These are phyloP conservation scores for Blastobotrys americana DNA, from an alignment of 805 yeast species.

Conservation along the genomic window DNA sequence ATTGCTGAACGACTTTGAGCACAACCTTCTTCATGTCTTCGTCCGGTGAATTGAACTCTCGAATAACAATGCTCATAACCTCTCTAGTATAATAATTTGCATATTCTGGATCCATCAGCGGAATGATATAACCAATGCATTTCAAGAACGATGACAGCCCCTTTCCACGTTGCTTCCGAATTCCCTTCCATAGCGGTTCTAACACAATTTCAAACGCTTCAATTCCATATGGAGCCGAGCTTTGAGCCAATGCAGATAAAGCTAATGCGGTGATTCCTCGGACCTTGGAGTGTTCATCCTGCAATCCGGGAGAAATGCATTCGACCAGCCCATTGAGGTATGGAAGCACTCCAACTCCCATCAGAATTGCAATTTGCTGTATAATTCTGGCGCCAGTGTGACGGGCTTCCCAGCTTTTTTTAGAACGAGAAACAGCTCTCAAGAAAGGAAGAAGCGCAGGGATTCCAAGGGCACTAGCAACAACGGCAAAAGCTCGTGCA, in stretches of 20 bases:
- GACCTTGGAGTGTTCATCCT: conserved; percentile 62
- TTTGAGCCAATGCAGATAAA: conserved; percentile 67
- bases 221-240: conserved; percentile 80
- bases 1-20: conserved; percentile 56
- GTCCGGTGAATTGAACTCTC: conserved; percentile 77
- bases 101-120: conserved; percentile 80
- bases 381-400: conserved; percentile 74
- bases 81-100: conserved; percentile 72
- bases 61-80: conserved; percentile 53
- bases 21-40: conserved; percentile 80
- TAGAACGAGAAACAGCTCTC: conserved; percentile 68
- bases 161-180: conserved; percentile 68
- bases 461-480: conserved; percentile 72
- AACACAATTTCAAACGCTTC: conserved; percentile 72
- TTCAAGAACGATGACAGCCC: conserved; percentile 66
- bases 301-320: conserved; percentile 50
- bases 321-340: conserved; percentile 57
- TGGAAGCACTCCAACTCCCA: conserved; percentile 73
- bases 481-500: conserved; percentile 75
- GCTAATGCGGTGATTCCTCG: conserved; percentile 67
- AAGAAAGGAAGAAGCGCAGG: conserved; percentile 69
- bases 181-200: conserved; percentile 77
- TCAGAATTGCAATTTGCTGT: conserved; percentile 62
- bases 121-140: conserved; percentile 73
- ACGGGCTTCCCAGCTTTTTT: conserved; percentile 72